These are phyloP conservation scores for Gastrolobium villosum DNA, from an alignment of 306 rosid species.

Conservation along the genomic window DNA sequence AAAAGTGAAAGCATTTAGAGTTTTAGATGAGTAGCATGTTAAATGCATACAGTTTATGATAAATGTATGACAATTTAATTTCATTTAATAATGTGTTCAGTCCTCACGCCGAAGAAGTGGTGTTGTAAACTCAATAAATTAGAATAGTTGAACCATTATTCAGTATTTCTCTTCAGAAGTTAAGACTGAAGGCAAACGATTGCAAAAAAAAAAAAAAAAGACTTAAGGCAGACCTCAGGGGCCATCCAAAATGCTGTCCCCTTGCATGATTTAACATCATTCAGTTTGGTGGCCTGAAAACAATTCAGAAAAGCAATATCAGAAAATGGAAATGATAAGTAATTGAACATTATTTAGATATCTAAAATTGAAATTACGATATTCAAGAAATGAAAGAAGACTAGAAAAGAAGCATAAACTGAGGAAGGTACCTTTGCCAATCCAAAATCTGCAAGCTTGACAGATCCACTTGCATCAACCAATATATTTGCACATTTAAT, in stretches of 20 bases:
- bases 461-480: conserved; percentile 94
- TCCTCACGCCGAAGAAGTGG: conserved; percentile 26
- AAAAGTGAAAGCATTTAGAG: conserved; percentile 10
- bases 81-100: conserved; percentile 10
- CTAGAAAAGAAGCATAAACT: conserved; percentile 24
- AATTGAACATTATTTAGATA: conserved; percentile 29
- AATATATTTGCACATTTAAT: conserved; percentile 94
- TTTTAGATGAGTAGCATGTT: conserved; percentile 15
- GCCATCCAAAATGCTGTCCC: conserved; percentile 99
- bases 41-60: neutral
- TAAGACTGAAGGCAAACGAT: conserved; percentile 33
- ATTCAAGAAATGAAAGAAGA: conserved; percentile 2
- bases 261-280: conserved; percentile 81
- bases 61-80: conserved; percentile 22
- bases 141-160: conserved; percentile 11
- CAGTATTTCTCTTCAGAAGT: conserved; percentile 26
- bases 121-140: conserved; percentile 18
- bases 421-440: conserved; percentile 83
- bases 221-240: conserved; percentile 82
- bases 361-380: conserved; percentile 35
- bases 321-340: conserved; percentile 38
- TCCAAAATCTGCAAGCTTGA: conserved; percentile 98
- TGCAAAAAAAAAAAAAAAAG: too few relatives aligned
- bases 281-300: conserved; percentile 79
- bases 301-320: conserved; percentile 36